Evolutionary conservation across 2,329 filamentous ascomycete genomes (phyloP).

Genomic region (Metarhizium guizhouense): DNA sequence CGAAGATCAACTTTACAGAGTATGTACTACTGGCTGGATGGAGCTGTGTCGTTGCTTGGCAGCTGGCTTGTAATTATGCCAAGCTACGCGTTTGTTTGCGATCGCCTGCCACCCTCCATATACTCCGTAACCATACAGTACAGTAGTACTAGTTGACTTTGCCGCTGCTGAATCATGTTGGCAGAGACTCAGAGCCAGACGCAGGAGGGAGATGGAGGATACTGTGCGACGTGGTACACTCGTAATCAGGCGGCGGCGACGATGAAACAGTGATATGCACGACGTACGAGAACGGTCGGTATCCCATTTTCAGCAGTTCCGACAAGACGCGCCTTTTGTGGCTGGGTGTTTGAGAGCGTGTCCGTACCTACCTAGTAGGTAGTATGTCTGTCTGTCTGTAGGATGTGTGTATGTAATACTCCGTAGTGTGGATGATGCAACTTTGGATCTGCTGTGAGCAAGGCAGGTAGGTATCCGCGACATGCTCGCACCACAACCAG

Average conservation of each 20-base stretch:
- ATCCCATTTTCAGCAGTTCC: constrained; percentile 13
- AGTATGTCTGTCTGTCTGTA: no score
- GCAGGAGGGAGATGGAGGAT: neutral
- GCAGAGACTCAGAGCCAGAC: neutral
- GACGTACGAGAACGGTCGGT: constrained; percentile 4
- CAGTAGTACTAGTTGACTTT: no score
- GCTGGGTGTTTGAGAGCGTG: constrained; percentile 1
- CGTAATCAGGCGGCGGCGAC: neutral
- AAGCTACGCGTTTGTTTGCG: constrained; percentile 1
- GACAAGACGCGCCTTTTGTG: neutral
- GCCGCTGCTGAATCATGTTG: no score
- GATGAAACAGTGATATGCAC: neutral
- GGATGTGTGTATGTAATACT: no score
- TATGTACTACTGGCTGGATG: no score
- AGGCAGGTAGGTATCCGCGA: neutral
- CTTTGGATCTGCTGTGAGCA: neutral
- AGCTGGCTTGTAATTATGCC: neutral
- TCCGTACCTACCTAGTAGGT: no score
- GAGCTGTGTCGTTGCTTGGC: neutral
- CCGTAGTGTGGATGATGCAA: constrained; percentile 1
- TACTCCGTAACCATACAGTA: no score
- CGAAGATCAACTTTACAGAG: no score
- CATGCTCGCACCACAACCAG: neutral
- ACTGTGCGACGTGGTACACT: neutral
- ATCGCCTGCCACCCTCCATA: constrained; percentile 1